Conservation (phyloP, 176 grass and related monocot genomes). For the Thinopyrum elongatum region DNA sequence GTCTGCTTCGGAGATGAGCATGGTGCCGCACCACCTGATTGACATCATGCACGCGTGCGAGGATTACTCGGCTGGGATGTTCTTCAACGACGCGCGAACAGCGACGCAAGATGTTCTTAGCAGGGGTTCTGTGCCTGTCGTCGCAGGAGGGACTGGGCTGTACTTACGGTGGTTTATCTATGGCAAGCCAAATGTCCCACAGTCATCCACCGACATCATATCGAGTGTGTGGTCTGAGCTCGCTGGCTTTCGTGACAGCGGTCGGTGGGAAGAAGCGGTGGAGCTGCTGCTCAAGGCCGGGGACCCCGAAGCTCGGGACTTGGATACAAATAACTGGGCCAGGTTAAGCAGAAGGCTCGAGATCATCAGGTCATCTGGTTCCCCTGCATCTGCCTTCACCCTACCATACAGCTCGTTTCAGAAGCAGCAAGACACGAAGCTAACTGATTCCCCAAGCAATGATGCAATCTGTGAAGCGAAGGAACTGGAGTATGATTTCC, state of each 20-base stretch:
- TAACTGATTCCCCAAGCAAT: not conserved
- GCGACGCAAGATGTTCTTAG: constrained; percentile 48
- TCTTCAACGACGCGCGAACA: constrained; percentile 55
- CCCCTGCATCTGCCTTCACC: constrained; percentile 59
- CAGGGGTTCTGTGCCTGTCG: constrained; percentile 47
- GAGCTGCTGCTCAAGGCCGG: constrained; percentile 65
- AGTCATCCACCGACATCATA: constrained; percentile 33
- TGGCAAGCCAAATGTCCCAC: constrained; percentile 73
- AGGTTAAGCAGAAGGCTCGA: constrained; percentile 58
- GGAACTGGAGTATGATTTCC: constrained; percentile 61
- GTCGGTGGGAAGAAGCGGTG: constrained; percentile 66
- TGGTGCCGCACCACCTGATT: constrained; percentile 62
- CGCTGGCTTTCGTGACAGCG: constrained; percentile 35
- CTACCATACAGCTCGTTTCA: constrained; percentile 59
- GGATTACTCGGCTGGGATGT: constrained; percentile 74
- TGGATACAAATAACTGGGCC: constrained; percentile 68
- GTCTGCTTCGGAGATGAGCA: constrained; percentile 15
- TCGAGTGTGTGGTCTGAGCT: constrained; percentile 57
- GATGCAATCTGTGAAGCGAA: constrained; percentile 3
- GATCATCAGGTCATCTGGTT: constrained; percentile 66
- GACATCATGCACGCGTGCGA: constrained; percentile 56
- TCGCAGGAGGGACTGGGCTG: constrained; percentile 74
- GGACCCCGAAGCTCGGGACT: constrained; percentile 48
- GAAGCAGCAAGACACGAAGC: not conserved
- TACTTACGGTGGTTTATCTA: constrained; percentile 88